Evolutionary conservation across 164 flowering plant species (phyloP).

Genomic region (Cinnamomum chago): DNA sequence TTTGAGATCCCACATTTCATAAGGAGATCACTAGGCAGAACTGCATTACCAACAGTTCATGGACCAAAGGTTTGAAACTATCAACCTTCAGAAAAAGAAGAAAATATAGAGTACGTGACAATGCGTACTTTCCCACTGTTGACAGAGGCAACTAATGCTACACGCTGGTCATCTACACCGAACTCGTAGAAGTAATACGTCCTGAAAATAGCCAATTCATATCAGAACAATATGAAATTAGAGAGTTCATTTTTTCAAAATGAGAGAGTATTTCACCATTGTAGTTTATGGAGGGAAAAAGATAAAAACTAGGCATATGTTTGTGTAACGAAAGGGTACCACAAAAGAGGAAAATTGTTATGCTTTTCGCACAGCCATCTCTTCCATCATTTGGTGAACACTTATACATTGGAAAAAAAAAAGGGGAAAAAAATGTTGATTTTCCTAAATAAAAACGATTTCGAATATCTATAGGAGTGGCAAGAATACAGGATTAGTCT

Average conservation of each 20-base stretch:
- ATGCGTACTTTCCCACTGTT: constrained; percentile 69
- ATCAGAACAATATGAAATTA: not conserved
- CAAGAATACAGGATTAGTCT: no score
- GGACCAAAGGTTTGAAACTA: no score
- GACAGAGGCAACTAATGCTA: constrained; percentile 81
- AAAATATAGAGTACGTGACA: not conserved
- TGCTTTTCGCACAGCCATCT: no score
- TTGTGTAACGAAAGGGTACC: no score
- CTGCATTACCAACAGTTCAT: not conserved
- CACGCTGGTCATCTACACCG: constrained; percentile 59
- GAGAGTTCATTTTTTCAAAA: not conserved
- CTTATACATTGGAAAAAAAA: no score
- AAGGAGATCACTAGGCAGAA: not conserved
- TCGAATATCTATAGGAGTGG: no score
- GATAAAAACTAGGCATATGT: no score
- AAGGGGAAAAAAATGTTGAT: no score
- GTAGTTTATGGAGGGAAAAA: not conserved
- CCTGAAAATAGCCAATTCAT: constrained; percentile 36
- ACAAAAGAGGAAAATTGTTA: no score
- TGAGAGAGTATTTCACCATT: no score
- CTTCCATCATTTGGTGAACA: no score
- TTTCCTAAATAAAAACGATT: no score
- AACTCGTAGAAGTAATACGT: constrained; percentile 90
- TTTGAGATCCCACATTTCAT: not conserved
- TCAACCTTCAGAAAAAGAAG: not conserved